Evolutionary conservation across 2,329 filamentous ascomycete genomes (phyloP).

Genomic region (Orbilia javanica): DNA sequence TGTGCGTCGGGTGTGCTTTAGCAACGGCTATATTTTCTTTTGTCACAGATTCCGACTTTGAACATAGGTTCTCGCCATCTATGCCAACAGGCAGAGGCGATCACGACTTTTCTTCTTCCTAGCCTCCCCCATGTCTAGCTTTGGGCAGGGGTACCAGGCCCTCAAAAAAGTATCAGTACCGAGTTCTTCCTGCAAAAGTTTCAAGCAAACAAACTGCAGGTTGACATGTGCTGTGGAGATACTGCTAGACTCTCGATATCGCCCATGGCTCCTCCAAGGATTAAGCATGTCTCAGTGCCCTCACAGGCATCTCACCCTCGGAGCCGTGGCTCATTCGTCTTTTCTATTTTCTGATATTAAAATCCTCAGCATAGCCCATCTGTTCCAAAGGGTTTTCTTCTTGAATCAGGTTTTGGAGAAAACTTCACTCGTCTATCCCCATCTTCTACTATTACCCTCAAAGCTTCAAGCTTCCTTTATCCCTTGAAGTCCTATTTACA

Average conservation of each 20-base stretch:
- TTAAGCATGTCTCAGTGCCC: slow-evolving; percentile 55
- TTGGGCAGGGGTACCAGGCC: slow-evolving; percentile 30
- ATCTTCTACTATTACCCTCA: slow-evolving; percentile 44
- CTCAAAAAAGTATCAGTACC: slow-evolving; percentile 46
- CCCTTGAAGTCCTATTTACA: slow-evolving; percentile 9
- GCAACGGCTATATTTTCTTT: slow-evolving; percentile 33
- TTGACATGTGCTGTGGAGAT: slow-evolving; percentile 46
- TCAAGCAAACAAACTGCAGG: slow-evolving; percentile 24
- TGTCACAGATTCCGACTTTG: slow-evolving; percentile 42
- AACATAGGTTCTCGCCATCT: background rate
- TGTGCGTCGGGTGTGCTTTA: slow-evolving; percentile 50
- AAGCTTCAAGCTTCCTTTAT: slow-evolving; percentile 34
- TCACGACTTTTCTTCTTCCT: slow-evolving; percentile 22
- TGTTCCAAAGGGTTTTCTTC: slow-evolving; percentile 34
- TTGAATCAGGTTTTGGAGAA: slow-evolving; percentile 58
- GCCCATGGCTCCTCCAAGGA: slow-evolving; percentile 47
- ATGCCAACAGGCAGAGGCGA: slow-evolving; percentile 18
- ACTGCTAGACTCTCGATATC: slow-evolving; percentile 38
- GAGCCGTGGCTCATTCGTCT: slow-evolving; percentile 59
- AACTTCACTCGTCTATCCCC: slow-evolving; percentile 45
- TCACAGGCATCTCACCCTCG: slow-evolving; percentile 51
- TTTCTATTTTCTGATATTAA: slow-evolving; percentile 57
- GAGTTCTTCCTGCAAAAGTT: slow-evolving; percentile 23
- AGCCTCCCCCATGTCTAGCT: slow-evolving; percentile 4
- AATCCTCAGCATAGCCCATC: slow-evolving; percentile 48